Conservation (phyloP, 192 early-diverging fungal genomes). For the Backusella macrospora region DNA sequence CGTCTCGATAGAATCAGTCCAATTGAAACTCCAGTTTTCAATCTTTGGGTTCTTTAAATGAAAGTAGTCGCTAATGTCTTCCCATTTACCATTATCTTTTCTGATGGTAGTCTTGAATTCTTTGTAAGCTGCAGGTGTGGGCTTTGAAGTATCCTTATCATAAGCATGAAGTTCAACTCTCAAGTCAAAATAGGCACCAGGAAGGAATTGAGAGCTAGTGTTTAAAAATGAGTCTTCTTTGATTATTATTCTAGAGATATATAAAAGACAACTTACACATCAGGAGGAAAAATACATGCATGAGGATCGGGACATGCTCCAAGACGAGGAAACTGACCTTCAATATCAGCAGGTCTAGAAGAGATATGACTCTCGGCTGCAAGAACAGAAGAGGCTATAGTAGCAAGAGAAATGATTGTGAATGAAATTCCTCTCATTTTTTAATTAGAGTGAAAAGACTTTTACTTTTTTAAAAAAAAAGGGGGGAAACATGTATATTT, state of each 20-base stretch:
- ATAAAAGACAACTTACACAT: conserved; percentile 36
- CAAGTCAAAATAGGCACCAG: conserved; percentile 61
- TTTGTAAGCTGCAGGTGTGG: conserved; percentile 36
- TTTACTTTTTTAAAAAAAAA: background rate
- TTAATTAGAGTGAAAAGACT: background rate
- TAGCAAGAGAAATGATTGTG: conserved; percentile 22
- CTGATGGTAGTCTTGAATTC: conserved; percentile 53
- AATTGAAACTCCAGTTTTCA: conserved; percentile 57
- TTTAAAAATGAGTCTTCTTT: background rate
- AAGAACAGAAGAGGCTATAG: conserved; percentile 1
- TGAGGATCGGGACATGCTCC: conserved; percentile 50
- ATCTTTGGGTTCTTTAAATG: conserved; percentile 31
- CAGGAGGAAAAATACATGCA: conserved; percentile 52
- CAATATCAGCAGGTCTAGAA: conserved; percentile 29
- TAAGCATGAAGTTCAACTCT: conserved; percentile 61
- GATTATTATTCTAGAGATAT: background rate
- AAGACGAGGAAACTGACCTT: conserved; percentile 52
- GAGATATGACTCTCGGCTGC: conserved; percentile 6
- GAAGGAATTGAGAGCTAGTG: conserved; percentile 55
- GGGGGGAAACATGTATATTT: background rate
- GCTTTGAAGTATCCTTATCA: conserved; percentile 44
- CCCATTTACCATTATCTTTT: conserved; percentile 39
- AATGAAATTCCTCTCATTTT: conserved; percentile 16
- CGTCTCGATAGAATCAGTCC: conserved; percentile 47
- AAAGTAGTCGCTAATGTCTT: conserved; percentile 48